Percentiles rank a stretch among this genome's conserved stretches.
Evolutionary conservation across 176 grass and related monocot genomes (phyloP).

Genomic region (Eragrostis curvula): DNA sequence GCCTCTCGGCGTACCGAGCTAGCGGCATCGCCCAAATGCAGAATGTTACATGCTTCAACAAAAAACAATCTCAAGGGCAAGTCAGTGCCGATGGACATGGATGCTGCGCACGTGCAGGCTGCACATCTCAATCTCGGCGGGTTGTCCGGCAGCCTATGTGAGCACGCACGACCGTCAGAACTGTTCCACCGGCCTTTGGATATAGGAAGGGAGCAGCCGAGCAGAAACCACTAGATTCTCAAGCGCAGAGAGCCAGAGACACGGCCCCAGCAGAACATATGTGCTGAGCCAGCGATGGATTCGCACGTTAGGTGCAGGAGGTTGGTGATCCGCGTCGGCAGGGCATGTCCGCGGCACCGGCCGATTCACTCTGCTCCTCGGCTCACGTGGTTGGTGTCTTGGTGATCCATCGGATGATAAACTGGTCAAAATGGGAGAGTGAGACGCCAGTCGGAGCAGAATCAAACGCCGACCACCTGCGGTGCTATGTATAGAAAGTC

Average conservation of each 20-base stretch:
- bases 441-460: background rate
- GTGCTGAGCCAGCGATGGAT: background rate
- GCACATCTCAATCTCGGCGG: background rate
- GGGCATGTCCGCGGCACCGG: too few relatives aligned
- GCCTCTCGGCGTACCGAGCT: too few relatives aligned
- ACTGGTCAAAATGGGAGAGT: background rate
- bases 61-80: too few relatives aligned
- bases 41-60: too few relatives aligned
- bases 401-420: background rate
- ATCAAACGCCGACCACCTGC: background rate
- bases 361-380: background rate
- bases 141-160: background rate
- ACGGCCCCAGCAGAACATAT: constrained; percentile 23
- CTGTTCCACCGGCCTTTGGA: constrained; percentile 1
- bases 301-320: background rate
- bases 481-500: background rate
- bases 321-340: background rate
- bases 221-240: too few relatives aligned
- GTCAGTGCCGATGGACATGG: too few relatives aligned
- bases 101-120: background rate
- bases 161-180: background rate
- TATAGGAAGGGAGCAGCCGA: constrained; percentile 9
- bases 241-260: too few relatives aligned
- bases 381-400: constrained; percentile 18
- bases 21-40: too few relatives aligned